A percentile compares a stretch with the other conserved stretches of the same genome.
Conservation (phyloP, 495 filamentous ascomycete species). For the Penicillium odoratum region DNA sequence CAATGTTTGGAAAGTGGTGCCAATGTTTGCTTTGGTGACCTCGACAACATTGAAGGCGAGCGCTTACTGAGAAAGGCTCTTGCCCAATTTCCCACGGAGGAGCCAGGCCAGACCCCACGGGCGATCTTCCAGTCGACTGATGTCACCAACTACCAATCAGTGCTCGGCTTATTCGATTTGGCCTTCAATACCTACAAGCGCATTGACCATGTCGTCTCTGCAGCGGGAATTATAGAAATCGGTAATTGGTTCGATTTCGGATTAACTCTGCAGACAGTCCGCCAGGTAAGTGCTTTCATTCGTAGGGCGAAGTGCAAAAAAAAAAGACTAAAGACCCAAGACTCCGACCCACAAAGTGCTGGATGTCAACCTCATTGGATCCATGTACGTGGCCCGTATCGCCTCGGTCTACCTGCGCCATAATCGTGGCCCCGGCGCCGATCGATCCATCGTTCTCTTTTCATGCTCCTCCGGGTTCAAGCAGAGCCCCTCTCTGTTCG, state of each 20-base stretch:
- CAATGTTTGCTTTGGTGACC: constrained; percentile 47
- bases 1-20: constrained; percentile 47
- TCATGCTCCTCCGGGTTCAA: constrained; percentile 48
- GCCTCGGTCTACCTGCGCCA: constrained; percentile 49
- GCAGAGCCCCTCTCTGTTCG: constrained; percentile 45
- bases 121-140: constrained; percentile 43
- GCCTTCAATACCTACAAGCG: constrained; percentile 45
- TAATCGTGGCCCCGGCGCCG: constrained; percentile 37
- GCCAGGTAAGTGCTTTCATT: constrained; percentile 26
- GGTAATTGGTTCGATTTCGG: constrained; percentile 49
- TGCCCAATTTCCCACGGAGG: constrained; percentile 30
- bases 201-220: constrained; percentile 54
- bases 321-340: constrained; percentile 28
- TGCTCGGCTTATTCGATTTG: constrained; percentile 45
- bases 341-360: constrained; percentile 46
- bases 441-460: constrained; percentile 50
- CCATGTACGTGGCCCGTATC: constrained; percentile 47
- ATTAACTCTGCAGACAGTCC: constrained; percentile 33
- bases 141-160: constrained; percentile 46
- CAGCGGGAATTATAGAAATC: constrained; percentile 50
- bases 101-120: constrained; percentile 19
- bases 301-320: not conserved
- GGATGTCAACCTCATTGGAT: constrained; percentile 51
- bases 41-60: constrained; percentile 34
- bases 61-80: constrained; percentile 23